Conservation (phyloP, 2,329 filamentous ascomycete genomes). For the Claviceps purpurea region DNA sequence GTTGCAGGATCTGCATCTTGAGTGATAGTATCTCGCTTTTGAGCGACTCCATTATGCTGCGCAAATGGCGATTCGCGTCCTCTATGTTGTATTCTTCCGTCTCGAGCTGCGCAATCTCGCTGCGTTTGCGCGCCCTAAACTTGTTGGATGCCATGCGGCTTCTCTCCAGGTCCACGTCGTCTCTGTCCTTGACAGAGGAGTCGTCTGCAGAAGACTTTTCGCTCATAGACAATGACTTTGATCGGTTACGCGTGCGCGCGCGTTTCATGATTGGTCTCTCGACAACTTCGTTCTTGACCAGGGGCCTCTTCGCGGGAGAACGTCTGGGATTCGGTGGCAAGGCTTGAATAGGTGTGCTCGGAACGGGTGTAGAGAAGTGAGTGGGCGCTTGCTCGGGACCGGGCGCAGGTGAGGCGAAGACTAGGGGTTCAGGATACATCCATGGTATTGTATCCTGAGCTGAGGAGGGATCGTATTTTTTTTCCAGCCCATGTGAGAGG, state of each 20-base stretch:
- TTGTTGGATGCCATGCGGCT: constrained; percentile 15
- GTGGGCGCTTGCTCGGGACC: background rate
- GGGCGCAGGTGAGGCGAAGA: background rate
- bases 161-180: constrained; percentile 7
- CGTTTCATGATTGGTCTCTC: background rate
- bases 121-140: constrained; percentile 12
- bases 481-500: background rate
- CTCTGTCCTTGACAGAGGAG: background rate
- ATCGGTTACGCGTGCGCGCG: background rate
- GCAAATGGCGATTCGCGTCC: constrained; percentile 7
- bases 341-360: background rate
- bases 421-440: background rate
- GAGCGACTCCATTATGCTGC: constrained; percentile 6
- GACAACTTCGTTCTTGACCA: background rate
- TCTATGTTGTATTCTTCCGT: constrained; percentile 10
- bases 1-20: constrained; percentile 13
- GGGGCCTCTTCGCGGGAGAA: background rate
- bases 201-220: background rate
- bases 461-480: background rate
- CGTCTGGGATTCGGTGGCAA: background rate
- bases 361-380: background rate
- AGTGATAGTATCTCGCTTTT: constrained; percentile 11
- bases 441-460: background rate
- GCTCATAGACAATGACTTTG: background rate
- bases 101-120: constrained; percentile 8